Evolutionary conservation across 2,329 filamentous ascomycete genomes (phyloP).

Genomic region (Zymoseptoria crescenta): DNA sequence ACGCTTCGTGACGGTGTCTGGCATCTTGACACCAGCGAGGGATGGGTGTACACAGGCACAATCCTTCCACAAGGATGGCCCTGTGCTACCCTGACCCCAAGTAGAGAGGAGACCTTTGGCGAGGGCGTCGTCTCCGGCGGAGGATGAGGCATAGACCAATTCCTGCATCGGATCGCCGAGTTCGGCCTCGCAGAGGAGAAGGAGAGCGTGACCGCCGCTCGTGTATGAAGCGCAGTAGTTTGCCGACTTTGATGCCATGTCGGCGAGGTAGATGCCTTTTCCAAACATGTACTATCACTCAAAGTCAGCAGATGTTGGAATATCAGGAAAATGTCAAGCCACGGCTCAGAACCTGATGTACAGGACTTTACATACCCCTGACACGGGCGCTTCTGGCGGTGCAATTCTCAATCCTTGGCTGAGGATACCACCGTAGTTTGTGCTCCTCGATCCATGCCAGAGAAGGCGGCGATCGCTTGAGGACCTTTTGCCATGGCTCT

Average conservation of each 20-base stretch:
- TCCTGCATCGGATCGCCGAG: slow-evolving; percentile 67
- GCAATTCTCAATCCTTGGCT: slow-evolving; percentile 85
- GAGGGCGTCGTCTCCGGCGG: slow-evolving; percentile 57
- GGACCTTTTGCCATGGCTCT: slow-evolving; percentile 45
- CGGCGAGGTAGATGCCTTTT: slow-evolving; percentile 81
- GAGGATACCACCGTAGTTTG: slow-evolving; percentile 82
- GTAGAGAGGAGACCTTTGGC: slow-evolving; percentile 56
- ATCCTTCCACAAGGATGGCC: slow-evolving; percentile 68
- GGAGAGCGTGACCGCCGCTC: slow-evolving; percentile 55
- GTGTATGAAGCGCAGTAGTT: slow-evolving; percentile 55
- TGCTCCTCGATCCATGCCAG: slow-evolving; percentile 79
- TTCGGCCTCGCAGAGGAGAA: slow-evolving; percentile 79
- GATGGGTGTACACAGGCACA: slow-evolving; percentile 56
- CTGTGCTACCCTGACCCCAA: slow-evolving; percentile 58
- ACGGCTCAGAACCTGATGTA: slow-evolving; percentile 66
- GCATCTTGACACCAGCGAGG: slow-evolving; percentile 61
- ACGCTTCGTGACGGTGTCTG: slow-evolving; percentile 14
- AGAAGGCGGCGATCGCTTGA: slow-evolving; percentile 65
- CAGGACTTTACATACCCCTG: not conserved
- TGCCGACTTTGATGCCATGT: slow-evolving; percentile 82
- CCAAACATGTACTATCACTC: slow-evolving; percentile 58
- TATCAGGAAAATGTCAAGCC: slow-evolving; percentile 75
- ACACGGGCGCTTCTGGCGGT: slow-evolving; percentile 69
- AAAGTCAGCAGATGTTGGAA: not conserved
- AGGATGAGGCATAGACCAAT: slow-evolving; percentile 50